These are phyloP conservation scores for Aspergillus incahuasiensis DNA, from an alignment of 495 filamentous ascomycete species.

Conservation along the genomic window DNA sequence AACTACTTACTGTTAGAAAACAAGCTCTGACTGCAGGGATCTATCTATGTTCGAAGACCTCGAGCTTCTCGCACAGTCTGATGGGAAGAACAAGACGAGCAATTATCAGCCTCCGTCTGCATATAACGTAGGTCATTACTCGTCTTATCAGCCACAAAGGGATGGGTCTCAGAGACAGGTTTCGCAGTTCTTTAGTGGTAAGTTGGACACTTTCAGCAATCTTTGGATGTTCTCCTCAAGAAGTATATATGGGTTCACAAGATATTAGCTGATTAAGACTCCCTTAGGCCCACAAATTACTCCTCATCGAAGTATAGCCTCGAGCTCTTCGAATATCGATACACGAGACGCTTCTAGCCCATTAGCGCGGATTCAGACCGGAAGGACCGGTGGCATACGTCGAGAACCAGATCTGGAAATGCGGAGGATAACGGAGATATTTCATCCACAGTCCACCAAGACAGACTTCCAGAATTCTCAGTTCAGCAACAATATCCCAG, in stretches of 20 bases:
- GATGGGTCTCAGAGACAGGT: constrained; percentile 7
- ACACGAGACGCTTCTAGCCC: constrained; percentile 28
- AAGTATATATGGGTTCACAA: neutral
- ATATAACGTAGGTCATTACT: neutral
- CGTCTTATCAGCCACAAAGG: neutral
- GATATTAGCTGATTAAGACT: constrained; percentile 11
- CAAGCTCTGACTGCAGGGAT: neutral
- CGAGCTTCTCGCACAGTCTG: constrained; percentile 35
- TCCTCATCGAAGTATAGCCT: constrained; percentile 20
- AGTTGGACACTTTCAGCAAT: constrained; percentile 5
- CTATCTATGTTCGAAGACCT: constrained; percentile 23
- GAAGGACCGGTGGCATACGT: neutral
- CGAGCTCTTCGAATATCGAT: constrained; percentile 28
- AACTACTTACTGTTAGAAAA: too few relatives aligned
- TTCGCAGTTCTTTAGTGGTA: constrained; percentile 32
- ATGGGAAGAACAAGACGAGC: constrained; percentile 2
- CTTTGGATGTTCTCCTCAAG: neutral
- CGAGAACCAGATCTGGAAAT: neutral
- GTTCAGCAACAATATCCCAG: neutral
- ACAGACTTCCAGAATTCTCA: neutral
- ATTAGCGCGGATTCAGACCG: constrained; percentile 20
- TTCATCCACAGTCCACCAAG: neutral
- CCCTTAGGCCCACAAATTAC: constrained; percentile 20
- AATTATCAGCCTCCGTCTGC: neutral
- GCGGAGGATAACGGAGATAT: neutral